A percentile compares a stretch with the other conserved stretches of the same genome.
These are phyloP conservation scores for Irpex sp. DNA, from an alignment of 1,284 basidiomycete species.

Conservation along the genomic window DNA sequence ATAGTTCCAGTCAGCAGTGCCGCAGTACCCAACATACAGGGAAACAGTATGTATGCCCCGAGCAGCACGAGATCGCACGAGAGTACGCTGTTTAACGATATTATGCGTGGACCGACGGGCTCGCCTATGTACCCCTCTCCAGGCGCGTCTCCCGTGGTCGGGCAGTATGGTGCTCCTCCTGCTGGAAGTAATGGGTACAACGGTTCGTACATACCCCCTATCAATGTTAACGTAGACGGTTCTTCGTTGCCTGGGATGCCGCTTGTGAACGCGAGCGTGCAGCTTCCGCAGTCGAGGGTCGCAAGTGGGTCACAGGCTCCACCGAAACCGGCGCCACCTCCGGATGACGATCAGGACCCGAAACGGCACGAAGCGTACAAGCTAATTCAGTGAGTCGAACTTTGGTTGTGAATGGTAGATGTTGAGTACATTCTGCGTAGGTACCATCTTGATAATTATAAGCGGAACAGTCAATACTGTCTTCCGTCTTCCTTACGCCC, in stretches of 20 bases:
- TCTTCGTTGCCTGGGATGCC: conserved; percentile 45
- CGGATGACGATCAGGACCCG: conserved; percentile 57
- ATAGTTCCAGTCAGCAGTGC: conserved; percentile 49
- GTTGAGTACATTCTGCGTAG: conserved; percentile 25
- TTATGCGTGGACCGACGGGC: conserved; percentile 52
- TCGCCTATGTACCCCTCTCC: conserved; percentile 64
- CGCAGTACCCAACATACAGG: conserved; percentile 33
- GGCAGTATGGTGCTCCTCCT: conserved; percentile 29
- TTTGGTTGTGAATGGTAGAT: not conserved
- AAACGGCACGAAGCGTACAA: conserved; percentile 77
- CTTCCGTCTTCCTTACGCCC: conserved; percentile 86
- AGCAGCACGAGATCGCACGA: conserved; percentile 35
- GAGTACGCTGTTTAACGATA: conserved; percentile 51
- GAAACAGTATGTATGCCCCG: conserved; percentile 27
- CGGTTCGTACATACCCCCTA: conserved; percentile 48
- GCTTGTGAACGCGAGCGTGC: conserved; percentile 32
- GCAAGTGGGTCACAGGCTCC: conserved; percentile 10
- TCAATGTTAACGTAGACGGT: conserved; percentile 52
- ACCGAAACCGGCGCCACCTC: conserved; percentile 13
- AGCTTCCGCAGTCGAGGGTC: conserved; percentile 26
- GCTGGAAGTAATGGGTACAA: conserved; percentile 40
- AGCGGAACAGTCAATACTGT: conserved; percentile 76
- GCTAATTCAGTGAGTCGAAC: conserved; percentile 61
- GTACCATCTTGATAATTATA: conserved; percentile 87
- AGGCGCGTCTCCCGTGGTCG: conserved; percentile 28